Conservation (phyloP, 2,329 filamentous ascomycete species). For the Chaetomium strumarium region DNA sequence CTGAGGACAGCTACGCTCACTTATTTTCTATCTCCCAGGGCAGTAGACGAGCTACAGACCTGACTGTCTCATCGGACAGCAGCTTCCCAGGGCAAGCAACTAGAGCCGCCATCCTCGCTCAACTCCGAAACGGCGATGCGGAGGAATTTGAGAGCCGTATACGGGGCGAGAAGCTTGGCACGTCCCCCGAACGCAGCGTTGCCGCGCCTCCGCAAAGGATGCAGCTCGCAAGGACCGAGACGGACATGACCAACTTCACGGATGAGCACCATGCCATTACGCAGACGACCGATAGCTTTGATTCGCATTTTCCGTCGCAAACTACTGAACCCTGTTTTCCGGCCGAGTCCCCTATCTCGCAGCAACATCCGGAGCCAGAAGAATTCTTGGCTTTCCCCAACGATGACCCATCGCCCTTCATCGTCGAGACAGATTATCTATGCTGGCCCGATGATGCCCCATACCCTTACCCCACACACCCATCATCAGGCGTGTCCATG, state of each 20-base stretch:
- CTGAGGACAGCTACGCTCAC: conserved; percentile 52
- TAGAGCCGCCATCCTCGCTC: conserved; percentile 21
- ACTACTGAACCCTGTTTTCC: conserved; percentile 21
- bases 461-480: conserved; percentile 43
- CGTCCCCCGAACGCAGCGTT: conserved; percentile 18
- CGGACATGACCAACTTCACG: conserved; percentile 20
- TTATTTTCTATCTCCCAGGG: conserved; percentile 54
- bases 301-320: conserved; percentile 27
- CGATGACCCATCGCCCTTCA: conserved; percentile 24
- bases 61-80: conserved; percentile 34
- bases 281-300: conserved; percentile 35
- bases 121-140: conserved; percentile 26
- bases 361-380: conserved; percentile 4
- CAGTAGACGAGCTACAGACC: conserved; percentile 35
- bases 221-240: conserved; percentile 23
- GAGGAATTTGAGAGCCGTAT: conserved; percentile 43
- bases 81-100: conserved; percentile 21
- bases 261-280: conserved; percentile 37
- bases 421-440: conserved; percentile 54
- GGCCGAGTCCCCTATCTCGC: conserved; percentile 16
- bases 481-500: conserved; percentile 15
- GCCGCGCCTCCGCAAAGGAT: conserved; percentile 11
- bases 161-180: conserved; percentile 36
- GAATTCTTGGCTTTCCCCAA: conserved; percentile 10
- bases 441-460: conserved; percentile 52